Evolutionary conservation across 306 rosid species (phyloP).

Genomic region (Vachellia pachyceras): DNA sequence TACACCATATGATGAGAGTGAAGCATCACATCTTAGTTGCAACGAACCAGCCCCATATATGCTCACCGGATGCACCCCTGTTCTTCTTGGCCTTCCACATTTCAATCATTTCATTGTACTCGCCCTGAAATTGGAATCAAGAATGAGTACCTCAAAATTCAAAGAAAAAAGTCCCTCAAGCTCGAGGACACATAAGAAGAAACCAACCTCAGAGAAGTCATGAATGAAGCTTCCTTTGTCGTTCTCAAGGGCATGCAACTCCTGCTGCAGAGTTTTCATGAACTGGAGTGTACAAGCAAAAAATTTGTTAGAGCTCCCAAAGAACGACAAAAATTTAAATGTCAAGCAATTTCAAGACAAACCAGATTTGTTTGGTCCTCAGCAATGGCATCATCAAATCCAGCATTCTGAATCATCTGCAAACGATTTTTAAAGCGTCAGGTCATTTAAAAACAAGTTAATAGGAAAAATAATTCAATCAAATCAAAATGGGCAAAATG

Average conservation of each 20-base stretch:
- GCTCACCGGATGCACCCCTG: conserved; percentile 63
- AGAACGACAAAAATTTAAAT: conserved; percentile 8
- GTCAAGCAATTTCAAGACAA: conserved; percentile 20
- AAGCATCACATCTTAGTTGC: conserved; percentile 66
- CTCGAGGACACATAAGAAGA: conserved; percentile 28
- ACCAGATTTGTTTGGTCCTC: conserved; percentile 92
- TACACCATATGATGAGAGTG: conserved; percentile 6
- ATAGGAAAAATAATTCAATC: neutral
- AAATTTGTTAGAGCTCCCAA: conserved; percentile 21
- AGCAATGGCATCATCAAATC: conserved; percentile 69
- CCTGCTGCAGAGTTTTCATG: conserved; percentile 62
- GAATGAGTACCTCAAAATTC: conserved; percentile 2
- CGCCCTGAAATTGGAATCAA: conserved; percentile 53
- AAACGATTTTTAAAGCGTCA: conserved; percentile 31
- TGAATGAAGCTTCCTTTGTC: conserved; percentile 61
- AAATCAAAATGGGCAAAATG: conserved; percentile 34
- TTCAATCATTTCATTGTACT: conserved; percentile 55
- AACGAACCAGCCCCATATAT: conserved; percentile 73
- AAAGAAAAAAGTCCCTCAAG: conserved; percentile 31
- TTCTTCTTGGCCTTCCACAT: conserved; percentile 69
- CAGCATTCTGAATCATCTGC: conserved; percentile 90
- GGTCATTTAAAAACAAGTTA: conserved; percentile 21
- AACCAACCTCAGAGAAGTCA: conserved; percentile 76
- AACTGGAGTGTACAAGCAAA: conserved; percentile 57
- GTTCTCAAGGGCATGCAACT: conserved; percentile 68